Conservation (phyloP, 192 early-diverging fungal genomes). For the Coemansia sp. region DNA sequence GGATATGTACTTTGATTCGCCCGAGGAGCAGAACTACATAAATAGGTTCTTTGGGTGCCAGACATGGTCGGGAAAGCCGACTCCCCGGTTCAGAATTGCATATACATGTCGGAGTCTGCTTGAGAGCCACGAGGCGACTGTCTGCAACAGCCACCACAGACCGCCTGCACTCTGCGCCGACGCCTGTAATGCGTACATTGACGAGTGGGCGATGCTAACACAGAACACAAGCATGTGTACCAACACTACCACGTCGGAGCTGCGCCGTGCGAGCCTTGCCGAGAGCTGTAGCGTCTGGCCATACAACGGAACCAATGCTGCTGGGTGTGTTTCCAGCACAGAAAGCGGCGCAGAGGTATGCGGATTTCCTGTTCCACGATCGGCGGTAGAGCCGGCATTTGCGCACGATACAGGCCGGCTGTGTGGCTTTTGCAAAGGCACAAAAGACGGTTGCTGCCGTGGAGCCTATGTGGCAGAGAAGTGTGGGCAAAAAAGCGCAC, state of each 20-base stretch:
- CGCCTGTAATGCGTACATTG: constrained; percentile 20
- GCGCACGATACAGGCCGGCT: constrained; percentile 1
- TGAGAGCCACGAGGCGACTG: constrained; percentile 25
- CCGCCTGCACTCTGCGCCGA: constrained; percentile 26
- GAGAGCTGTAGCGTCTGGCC: constrained; percentile 28
- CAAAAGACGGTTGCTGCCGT: constrained; percentile 13
- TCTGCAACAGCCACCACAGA: constrained; percentile 19
- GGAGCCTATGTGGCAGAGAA: constrained; percentile 1
- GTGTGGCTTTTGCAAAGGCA: constrained; percentile 16
- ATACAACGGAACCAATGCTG: constrained; percentile 23
- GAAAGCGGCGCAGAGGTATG: constrained; percentile 33
- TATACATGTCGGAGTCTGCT: constrained; percentile 48
- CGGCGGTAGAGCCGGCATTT: not conserved
- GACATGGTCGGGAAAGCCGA: constrained; percentile 24
- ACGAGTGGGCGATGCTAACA: constrained; percentile 29
- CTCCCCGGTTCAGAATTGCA: constrained; percentile 36
- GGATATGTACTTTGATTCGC: constrained; percentile 39
- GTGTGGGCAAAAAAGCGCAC: not conserved
- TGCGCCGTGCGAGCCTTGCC: constrained; percentile 17
- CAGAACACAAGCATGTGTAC: constrained; percentile 19
- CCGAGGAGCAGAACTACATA: constrained; percentile 22
- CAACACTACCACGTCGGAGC: constrained; percentile 23
- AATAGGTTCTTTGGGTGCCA: constrained; percentile 43
- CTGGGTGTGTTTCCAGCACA: constrained; percentile 20
- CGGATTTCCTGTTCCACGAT: constrained; percentile 9